Evolutionary conservation across 192 early-diverging fungal genomes (phyloP).

Genomic region (Neocallimastix lanati): DNA sequence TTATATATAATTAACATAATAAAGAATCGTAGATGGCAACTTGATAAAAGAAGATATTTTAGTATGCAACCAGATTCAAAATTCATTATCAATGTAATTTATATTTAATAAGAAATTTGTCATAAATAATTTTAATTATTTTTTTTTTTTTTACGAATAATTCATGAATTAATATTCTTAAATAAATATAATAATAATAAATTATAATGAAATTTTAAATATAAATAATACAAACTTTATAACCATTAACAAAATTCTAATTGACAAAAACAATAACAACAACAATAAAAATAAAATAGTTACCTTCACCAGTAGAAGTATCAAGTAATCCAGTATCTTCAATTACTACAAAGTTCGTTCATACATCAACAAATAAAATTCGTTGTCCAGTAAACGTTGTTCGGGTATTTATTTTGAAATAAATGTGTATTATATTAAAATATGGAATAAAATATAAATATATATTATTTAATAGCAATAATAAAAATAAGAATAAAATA

Average conservation of each 20-base stretch:
- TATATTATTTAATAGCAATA: too few species aligned
- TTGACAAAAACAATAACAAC: too few species aligned
- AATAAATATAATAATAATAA: too few species aligned
- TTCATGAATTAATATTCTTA: too few species aligned
- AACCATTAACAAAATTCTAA: too few species aligned
- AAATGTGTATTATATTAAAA: too few species aligned
- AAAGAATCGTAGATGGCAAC: conserved; percentile 31
- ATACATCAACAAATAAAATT: conserved; percentile 85
- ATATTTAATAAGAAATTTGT: not conserved
- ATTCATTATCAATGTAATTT: conserved; percentile 53
- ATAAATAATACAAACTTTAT: not conserved
- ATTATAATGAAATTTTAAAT: conserved; percentile 1
- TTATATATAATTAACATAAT: too few species aligned
- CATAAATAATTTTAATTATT: too few species aligned
- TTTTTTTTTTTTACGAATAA: too few species aligned
- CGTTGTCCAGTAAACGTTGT: conserved; percentile 80
- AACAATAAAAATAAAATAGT: conserved; percentile 14
- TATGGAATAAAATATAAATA: too few species aligned
- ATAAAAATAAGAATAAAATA: too few species aligned
- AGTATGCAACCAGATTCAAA: conserved; percentile 50
- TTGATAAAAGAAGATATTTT: conserved; percentile 26
- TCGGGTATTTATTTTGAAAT: conserved; percentile 37
- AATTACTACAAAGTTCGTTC: conserved; percentile 69
- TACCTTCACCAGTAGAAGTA: conserved; percentile 49
- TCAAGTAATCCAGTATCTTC: conserved; percentile 49